Percentiles rank a stretch among this genome's conserved stretches.
These are phyloP conservation scores for Vitis vinifera DNA, from an alignment of 164 flowering plant genomes.

Conservation along the genomic window DNA sequence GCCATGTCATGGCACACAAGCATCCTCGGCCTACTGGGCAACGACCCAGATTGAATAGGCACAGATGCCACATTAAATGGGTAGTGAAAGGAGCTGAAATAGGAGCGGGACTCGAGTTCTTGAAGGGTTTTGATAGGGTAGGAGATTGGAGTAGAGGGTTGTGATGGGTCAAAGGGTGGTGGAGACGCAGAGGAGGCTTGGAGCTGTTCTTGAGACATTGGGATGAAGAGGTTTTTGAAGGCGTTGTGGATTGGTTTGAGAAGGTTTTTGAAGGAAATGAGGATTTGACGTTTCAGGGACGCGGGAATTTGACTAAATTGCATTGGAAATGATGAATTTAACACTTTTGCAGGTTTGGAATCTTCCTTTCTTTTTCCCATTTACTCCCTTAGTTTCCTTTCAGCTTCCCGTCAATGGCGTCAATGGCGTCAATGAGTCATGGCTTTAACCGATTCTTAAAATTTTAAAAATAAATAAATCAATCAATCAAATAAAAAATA, in stretches of 20 bases:
- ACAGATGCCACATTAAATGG: slow-evolving; percentile 70
- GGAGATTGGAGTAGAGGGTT: slow-evolving; percentile 69
- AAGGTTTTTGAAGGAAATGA: slow-evolving; percentile 20
- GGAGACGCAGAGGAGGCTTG: slow-evolving; percentile 18
- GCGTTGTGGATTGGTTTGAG: slow-evolving; percentile 14
- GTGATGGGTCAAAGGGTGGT: slow-evolving; percentile 54
- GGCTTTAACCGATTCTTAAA: no score
- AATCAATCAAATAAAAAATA: no score
- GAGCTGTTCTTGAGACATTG: slow-evolving; percentile 9
- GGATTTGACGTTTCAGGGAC: slow-evolving; percentile 8
- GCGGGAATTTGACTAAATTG: no score
- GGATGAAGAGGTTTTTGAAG: slow-evolving; percentile 7
- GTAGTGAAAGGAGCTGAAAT: slow-evolving; percentile 82
- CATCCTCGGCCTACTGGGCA: slow-evolving; percentile 55
- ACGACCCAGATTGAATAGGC: slow-evolving; percentile 27
- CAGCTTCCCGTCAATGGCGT: no score
- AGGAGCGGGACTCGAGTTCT: slow-evolving; percentile 62
- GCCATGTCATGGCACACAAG: slow-evolving; percentile 92
- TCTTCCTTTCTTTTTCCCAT: no score
- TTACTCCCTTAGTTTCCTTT: no score
- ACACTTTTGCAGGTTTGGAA: no score
- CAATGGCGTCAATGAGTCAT: no score
- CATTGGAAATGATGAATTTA: no score
- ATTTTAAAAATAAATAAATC: no score
- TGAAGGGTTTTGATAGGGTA: slow-evolving; percentile 71